Conservation (phyloP, 306 rosid species). For the Mucuna pruriens region DNA sequence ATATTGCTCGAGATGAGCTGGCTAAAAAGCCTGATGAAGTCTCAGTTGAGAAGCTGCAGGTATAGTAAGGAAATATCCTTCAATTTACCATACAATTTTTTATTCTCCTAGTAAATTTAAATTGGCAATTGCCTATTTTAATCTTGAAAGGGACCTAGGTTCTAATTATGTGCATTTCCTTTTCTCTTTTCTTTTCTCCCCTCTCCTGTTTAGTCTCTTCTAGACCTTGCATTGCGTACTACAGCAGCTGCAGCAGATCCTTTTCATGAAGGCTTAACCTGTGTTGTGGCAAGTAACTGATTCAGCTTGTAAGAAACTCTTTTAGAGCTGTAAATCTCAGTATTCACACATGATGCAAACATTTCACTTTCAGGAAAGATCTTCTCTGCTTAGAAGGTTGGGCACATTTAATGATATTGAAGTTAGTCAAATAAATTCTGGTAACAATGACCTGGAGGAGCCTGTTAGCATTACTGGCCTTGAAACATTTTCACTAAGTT, state of each 20-base stretch:
- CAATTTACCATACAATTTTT: neutral
- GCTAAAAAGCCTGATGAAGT: conserved; percentile 90
- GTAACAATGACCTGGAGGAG: conserved; percentile 65
- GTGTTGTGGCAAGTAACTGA: conserved; percentile 80
- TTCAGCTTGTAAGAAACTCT: conserved; percentile 32
- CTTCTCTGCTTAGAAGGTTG: conserved; percentile 80
- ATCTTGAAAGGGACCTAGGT: conserved; percentile 26
- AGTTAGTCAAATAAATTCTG: conserved; percentile 51
- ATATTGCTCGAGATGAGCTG: conserved; percentile 92
- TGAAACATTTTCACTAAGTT: conserved; percentile 89
- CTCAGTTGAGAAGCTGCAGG: conserved; percentile 98
- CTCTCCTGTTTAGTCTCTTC: conserved; percentile 65
- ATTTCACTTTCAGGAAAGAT: conserved; percentile 73
- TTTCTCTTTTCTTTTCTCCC: neutral
- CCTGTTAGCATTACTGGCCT: conserved; percentile 81
- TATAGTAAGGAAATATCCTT: conserved; percentile 46
- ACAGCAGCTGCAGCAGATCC: conserved; percentile 99
- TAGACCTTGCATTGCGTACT: conserved; percentile 95
- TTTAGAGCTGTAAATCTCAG: conserved; percentile 13
- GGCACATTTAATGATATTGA: conserved; percentile 63
- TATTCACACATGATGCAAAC: conserved; percentile 21
- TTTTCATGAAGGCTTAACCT: conserved; percentile 88
- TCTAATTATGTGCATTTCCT: conserved; percentile 32
- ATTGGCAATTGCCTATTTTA: neutral
- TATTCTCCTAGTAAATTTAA: conserved; percentile 9